Percentiles rank a stretch among this genome's conserved stretches.
These are phyloP conservation scores for Cardiospermum halicacabum DNA, from an alignment of 345 rosid genomes.

Conservation along the genomic window DNA sequence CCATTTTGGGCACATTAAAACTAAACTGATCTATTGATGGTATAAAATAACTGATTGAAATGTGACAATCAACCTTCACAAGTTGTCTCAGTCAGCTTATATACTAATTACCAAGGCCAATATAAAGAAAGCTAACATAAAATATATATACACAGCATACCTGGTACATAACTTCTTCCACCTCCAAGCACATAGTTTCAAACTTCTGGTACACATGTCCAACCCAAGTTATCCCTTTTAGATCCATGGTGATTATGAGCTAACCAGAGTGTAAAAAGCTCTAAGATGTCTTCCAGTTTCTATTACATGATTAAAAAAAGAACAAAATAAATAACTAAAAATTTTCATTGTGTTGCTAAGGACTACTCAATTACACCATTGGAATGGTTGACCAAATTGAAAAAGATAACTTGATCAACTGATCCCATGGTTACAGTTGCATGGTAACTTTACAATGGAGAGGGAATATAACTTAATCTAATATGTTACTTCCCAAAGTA, in stretches of 20 bases:
- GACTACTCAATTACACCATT: too few species aligned
- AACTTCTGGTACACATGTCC: constrained; percentile 75
- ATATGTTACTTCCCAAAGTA: constrained; percentile 9
- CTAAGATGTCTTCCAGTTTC: constrained; percentile 4
- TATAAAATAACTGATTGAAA: neutral
- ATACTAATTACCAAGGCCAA: neutral
- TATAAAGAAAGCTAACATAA: neutral
- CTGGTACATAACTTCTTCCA: constrained; percentile 81
- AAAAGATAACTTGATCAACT: too few species aligned
- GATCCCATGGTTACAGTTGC: too few species aligned
- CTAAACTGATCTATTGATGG: neutral
- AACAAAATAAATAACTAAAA: too few species aligned
- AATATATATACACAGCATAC: constrained; percentile 21
- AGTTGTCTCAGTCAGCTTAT: neutral
- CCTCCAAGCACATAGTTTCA: constrained; percentile 90
- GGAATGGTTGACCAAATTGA: too few species aligned
- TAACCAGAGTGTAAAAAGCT: constrained; percentile 13
- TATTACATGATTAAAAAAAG: neutral
- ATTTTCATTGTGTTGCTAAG: too few species aligned
- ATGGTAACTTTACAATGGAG: too few species aligned
- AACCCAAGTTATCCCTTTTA: constrained; percentile 66
- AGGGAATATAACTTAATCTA: too few species aligned
- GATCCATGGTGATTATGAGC: constrained; percentile 39
- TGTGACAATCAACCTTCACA: neutral
- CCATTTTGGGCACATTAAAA: neutral